phyloP scores from a whole-genome alignment of 805 yeast genomes.

The Pichia eremophila region DNA sequence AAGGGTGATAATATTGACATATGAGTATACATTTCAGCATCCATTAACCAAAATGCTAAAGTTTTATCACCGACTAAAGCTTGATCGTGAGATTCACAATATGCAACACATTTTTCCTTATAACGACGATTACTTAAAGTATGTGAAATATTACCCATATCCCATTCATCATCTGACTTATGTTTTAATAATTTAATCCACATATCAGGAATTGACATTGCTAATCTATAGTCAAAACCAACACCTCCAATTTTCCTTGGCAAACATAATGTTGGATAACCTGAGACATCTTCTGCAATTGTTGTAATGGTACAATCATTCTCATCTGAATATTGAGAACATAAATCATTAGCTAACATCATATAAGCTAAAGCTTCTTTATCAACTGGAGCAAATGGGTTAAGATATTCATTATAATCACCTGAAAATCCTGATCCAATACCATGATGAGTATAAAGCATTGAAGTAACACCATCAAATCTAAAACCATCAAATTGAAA shows the following conservation, averaged over 20 bases:
- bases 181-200: slow-evolving; percentile 94
- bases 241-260: slow-evolving; percentile 72
- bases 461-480: slow-evolving; percentile 93
- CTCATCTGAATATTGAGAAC: slow-evolving; percentile 39
- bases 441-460: slow-evolving; percentile 91
- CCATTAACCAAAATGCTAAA: slow-evolving; percentile 97
- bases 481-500: slow-evolving; percentile 91
- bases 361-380: slow-evolving; percentile 78
- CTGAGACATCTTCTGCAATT: slow-evolving; percentile 94
- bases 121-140: slow-evolving; percentile 84
- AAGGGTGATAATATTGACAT: slow-evolving; percentile 72
- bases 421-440: slow-evolving; percentile 85
- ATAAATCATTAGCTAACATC: slow-evolving; percentile 82
- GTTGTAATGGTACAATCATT: slow-evolving; percentile 38
- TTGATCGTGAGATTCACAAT: slow-evolving; percentile 94
- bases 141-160: slow-evolving; percentile 66
- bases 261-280: slow-evolving; percentile 90
- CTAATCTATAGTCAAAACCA: slow-evolving; percentile 87
- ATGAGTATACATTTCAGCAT: slow-evolving; percentile 93
- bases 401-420: slow-evolving; percentile 83
- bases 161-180: slow-evolving; percentile 82
- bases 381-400: slow-evolving; percentile 67
- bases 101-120: slow-evolving; percentile 80
- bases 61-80: slow-evolving; percentile 97
- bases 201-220: slow-evolving; percentile 98